A percentile compares a stretch with the other conserved stretches of the same genome.
Conservation (phyloP, 1,139 yeast genomes). For the Hanseniaspora gamundiae region DNA sequence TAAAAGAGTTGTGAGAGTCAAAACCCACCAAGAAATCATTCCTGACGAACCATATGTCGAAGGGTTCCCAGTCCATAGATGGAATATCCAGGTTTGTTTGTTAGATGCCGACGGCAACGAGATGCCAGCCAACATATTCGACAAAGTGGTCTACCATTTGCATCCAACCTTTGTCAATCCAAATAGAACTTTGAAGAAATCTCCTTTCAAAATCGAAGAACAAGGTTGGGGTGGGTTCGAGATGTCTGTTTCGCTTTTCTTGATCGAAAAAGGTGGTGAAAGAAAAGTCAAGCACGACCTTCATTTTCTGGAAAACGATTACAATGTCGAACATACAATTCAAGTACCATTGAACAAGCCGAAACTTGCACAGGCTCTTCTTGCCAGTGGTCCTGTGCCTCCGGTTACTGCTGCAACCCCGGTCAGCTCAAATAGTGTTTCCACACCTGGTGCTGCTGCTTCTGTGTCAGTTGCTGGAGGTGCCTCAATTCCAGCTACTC, state of each 20-base stretch:
- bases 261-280: constrained; percentile 82
- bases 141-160: constrained; percentile 81
- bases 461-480: constrained; percentile 11
- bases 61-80: constrained; percentile 88
- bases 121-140: constrained; percentile 78
- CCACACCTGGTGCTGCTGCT: constrained; percentile 5
- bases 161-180: constrained; percentile 96
- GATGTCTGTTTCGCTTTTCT: constrained; percentile 64
- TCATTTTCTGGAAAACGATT: constrained; percentile 68
- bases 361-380: constrained; percentile 54
- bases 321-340: constrained; percentile 66
- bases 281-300: constrained; percentile 78
- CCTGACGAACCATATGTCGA: constrained; percentile 80
- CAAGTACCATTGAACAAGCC: constrained; percentile 71
- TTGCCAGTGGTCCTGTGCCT: constrained; percentile 76
- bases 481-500: constrained; percentile 8
- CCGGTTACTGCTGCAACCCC: constrained; percentile 11
- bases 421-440: constrained; percentile 15
- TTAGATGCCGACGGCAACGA: constrained; percentile 74
- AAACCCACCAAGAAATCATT: constrained; percentile 74
- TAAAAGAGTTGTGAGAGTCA: constrained; percentile 78
- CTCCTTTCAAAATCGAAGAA: constrained; percentile 85
- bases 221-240: constrained; percentile 99
- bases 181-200: constrained; percentile 61
- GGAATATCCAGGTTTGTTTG: constrained; percentile 71